Conservation (phyloP, 306 rosid genomes). For the Dicorynia guianensis region DNA sequence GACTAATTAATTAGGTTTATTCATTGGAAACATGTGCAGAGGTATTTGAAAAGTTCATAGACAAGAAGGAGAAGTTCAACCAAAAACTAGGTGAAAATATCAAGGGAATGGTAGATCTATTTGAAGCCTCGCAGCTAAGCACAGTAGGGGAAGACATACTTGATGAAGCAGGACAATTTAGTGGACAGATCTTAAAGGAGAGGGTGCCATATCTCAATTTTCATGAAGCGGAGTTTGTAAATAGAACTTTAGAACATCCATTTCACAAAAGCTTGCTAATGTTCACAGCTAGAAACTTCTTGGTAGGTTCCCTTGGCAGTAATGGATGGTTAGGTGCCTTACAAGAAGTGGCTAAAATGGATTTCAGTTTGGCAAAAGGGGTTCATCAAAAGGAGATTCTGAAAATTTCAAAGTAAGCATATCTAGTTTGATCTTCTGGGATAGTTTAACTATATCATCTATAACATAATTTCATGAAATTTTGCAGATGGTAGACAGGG, state of each 20-base stretch:
- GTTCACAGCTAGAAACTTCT: slow-evolving; percentile 51
- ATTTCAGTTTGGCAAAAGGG: slow-evolving; percentile 46
- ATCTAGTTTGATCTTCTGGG: neutral
- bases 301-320: slow-evolving; percentile 16
- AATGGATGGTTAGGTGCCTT: slow-evolving; percentile 52
- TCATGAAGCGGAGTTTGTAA: slow-evolving; percentile 12
- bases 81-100: slow-evolving; percentile 5
- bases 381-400: slow-evolving; percentile 49
- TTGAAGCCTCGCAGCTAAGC: slow-evolving; percentile 1
- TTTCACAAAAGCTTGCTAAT: slow-evolving; percentile 60
- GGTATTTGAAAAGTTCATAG: slow-evolving; percentile 45
- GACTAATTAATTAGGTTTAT: neutral
- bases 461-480: neutral
- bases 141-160: neutral
- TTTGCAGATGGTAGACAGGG: slow-evolving; percentile 65
- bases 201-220: neutral
- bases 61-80: slow-evolving; percentile 36
- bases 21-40: slow-evolving; percentile 27
- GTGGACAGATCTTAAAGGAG: neutral
- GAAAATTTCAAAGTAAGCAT: slow-evolving; percentile 52
- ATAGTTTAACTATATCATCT: neutral
- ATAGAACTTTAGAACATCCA: slow-evolving; percentile 56
- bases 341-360: slow-evolving; percentile 53
- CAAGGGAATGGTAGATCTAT: neutral
- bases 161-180: neutral